A percentile compares a stretch with the other conserved stretches of the same genome.
phyloP scores from a whole-genome alignment of 2,329 filamentous ascomycete species.

The Aspergillus clavatus region DNA sequence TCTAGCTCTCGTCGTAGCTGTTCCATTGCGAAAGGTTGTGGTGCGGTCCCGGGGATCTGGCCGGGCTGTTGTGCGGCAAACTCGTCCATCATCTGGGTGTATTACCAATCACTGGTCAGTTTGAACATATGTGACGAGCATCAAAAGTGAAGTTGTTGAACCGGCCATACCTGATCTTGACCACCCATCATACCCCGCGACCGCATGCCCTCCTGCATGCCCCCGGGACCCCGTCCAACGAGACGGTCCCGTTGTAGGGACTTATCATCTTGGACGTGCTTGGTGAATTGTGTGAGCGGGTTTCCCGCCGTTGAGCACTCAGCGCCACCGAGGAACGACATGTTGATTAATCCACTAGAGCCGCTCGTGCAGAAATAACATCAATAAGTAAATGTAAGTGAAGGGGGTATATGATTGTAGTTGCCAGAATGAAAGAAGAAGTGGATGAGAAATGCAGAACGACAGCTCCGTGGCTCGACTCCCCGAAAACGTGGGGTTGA shows the following conservation, averaged over 20 bases:
- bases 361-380: not conserved
- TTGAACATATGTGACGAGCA: not conserved
- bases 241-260: conserved; percentile 87
- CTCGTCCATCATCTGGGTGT: conserved; percentile 76
- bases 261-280: conserved; percentile 95
- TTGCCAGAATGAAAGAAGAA: conserved; percentile 1
- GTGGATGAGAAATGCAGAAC: conserved; percentile 1
- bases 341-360: conserved; percentile 38
- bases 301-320: conserved; percentile 97
- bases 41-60: conserved; percentile 52
- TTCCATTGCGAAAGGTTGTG: conserved; percentile 61
- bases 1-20: conserved; percentile 62
- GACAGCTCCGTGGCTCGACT: conserved; percentile 4
- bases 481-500: conserved; percentile 22
- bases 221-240: conserved; percentile 67
- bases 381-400: conserved; percentile 3
- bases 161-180: conserved; percentile 63
- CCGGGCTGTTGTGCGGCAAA: conserved; percentile 73
- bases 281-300: conserved; percentile 93
- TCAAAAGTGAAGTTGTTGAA: not conserved
- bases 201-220: conserved; percentile 70
- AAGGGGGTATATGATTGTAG: not conserved
- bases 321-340: conserved; percentile 94
- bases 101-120: conserved; percentile 24
- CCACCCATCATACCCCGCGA: conserved; percentile 63